These are phyloP conservation scores for Phoma herbarum DNA, from an alignment of 2,329 filamentous ascomycete genomes.

Conservation along the genomic window DNA sequence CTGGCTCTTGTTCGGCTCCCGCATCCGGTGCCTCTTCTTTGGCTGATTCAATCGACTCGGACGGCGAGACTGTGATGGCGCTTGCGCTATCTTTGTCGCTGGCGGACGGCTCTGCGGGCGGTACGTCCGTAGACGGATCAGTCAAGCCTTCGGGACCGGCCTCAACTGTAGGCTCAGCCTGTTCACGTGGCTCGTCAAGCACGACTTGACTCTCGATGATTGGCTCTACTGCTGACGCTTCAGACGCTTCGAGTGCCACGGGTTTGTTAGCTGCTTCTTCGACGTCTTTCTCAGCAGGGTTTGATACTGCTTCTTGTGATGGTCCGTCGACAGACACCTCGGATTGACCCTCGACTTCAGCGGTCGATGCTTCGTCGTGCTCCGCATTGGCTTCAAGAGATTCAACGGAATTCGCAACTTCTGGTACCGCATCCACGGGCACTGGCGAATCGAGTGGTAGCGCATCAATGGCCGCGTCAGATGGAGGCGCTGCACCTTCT, in stretches of 20 bases:
- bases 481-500: neutral
- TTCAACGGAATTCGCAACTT: neutral
- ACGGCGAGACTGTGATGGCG: neutral
- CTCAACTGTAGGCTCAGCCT: neutral
- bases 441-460: neutral
- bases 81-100: neutral
- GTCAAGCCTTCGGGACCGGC: neutral
- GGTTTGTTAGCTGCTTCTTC: neutral
- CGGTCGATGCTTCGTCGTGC: neutral
- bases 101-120: neutral
- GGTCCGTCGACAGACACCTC: neutral
- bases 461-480: neutral
- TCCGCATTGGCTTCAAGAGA: neutral
- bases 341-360: neutral
- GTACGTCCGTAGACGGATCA: neutral
- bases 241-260: neutral
- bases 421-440: constrained; percentile 4
- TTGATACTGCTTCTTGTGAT: neutral
- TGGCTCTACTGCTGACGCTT: neutral
- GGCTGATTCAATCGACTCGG: neutral
- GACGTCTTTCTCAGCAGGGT: neutral
- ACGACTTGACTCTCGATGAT: neutral
- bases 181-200: neutral
- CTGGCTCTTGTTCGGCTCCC: neutral
- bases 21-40: neutral